These are phyloP conservation scores for Acanthamoeba divionensis DNA, from an alignment of 208 protist genomes.

Conservation along the genomic window DNA sequence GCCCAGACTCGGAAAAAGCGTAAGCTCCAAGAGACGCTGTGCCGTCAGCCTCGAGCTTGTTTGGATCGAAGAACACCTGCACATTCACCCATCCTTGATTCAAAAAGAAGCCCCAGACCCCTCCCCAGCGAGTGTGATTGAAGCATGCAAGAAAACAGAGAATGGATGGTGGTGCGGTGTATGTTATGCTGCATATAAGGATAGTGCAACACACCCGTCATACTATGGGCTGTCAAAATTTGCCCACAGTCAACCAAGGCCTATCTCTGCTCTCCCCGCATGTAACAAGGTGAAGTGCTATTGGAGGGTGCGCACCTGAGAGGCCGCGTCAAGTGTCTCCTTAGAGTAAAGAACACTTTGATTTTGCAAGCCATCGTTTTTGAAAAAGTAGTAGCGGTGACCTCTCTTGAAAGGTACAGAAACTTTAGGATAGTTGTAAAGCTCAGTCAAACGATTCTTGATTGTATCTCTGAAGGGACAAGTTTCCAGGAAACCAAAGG, in stretches of 20 bases:
- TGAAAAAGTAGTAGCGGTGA: slow-evolving; percentile 65
- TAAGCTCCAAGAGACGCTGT: slow-evolving; percentile 49
- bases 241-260: too few relatives aligned
- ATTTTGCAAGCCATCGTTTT: slow-evolving; percentile 69
- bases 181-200: too few relatives aligned
- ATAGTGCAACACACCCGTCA: too few relatives aligned
- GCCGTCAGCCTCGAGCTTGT: slow-evolving; percentile 57
- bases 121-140: not conserved
- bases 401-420: not conserved
- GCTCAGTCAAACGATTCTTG: not conserved
- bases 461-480: slow-evolving; percentile 39
- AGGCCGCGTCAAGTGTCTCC: not conserved
- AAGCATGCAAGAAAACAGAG: not conserved
- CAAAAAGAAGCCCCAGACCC: too few relatives aligned
- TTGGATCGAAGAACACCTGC: slow-evolving; percentile 67
- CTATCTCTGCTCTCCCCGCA: too few relatives aligned
- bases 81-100: not conserved
- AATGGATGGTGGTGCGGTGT: too few relatives aligned
- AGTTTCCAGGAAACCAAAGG: not conserved
- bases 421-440: slow-evolving; percentile 55
- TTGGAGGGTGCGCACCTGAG: not conserved
- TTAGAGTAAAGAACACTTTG: slow-evolving; percentile 63
- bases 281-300: too few relatives aligned
- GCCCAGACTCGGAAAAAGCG: slow-evolving; percentile 55
- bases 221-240: too few relatives aligned